Conservation (phyloP, 73 alveolate genomes). For the Paramecium tetraurelia region DNA sequence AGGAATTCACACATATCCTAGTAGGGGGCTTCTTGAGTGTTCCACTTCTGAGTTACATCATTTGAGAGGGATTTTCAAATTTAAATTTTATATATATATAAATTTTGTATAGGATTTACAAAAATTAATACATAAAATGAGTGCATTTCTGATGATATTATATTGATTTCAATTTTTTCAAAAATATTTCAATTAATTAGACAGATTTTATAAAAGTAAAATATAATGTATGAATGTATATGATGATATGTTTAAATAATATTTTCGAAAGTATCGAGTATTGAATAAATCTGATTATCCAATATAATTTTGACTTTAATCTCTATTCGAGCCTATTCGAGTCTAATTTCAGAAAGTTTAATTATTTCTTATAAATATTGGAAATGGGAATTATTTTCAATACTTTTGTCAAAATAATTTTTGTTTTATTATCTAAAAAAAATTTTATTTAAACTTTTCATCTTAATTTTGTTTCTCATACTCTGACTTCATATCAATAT, state of each 20-base stretch:
- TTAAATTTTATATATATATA: background rate
- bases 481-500: background rate
- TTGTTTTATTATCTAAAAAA: background rate
- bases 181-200: no score
- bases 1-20: background rate
- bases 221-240: no score
- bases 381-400: background rate
- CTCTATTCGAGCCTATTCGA: background rate
- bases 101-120: background rate
- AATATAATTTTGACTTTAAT: no score
- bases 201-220: background rate
- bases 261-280: background rate
- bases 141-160: background rate
- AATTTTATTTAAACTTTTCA: background rate
- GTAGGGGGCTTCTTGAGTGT: background rate
- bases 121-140: background rate
- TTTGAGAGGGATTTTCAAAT: background rate
- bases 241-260: no score
- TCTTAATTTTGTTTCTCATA: background rate
- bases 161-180: background rate
- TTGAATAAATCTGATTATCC: background rate
- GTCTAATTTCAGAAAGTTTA: background rate
- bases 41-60: constrained; percentile 28
- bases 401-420: background rate
- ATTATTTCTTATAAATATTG: background rate